Base-by-base conservation (phyloP, 768 basidiomycete genomes). In the Lyophyllum semitale region DNA sequence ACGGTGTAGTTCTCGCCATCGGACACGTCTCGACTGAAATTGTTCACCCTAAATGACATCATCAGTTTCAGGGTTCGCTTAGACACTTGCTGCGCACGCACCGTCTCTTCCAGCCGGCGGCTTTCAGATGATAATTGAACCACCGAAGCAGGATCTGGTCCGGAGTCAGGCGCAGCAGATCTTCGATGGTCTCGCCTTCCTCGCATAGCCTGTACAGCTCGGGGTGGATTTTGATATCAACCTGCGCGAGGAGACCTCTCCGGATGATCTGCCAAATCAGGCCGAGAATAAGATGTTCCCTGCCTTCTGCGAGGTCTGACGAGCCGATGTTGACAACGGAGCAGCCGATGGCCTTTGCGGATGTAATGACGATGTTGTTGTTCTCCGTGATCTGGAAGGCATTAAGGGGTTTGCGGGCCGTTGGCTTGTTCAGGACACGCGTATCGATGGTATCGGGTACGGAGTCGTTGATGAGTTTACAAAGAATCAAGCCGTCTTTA, bases 371-470 rank as follows among this genome's bases (percentile, higher is more conserved):
- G 67, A 99, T 97, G 73, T 98, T 99, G 81, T 99, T 98, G 78
- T 98, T 98, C 71, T 99, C 97, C 0, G 97, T 98, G 65, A 98
- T 98, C 66, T 99, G 95, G 84, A 99, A 99, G 0, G 93, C 93
- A 68, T 99, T 99, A 44, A 99, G 81, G 0, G 91, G 84, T 73
- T 94, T 96, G 35, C 84, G 83, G 2, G 81, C 61, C 3, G 80
- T 80, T 0, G 95, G 84, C 71, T 90, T 96, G 80, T 99, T 98
- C 63, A 99, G 80, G 7, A 99, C 97, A 80, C 97, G 96, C 58
- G 86, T 91, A 74, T 98, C 96, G 75, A 99, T 99, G 6, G 97
- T 99, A 72, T 98, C 96, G 11, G 97, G 96, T 3, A 99, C 97
- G 41, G 97, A 96, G 75, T 99, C 96, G 73, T 99, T 96, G 81